These are phyloP conservation scores for Verbascum thapsus DNA, from an alignment of 257 asterid species.

Conservation along the genomic window DNA sequence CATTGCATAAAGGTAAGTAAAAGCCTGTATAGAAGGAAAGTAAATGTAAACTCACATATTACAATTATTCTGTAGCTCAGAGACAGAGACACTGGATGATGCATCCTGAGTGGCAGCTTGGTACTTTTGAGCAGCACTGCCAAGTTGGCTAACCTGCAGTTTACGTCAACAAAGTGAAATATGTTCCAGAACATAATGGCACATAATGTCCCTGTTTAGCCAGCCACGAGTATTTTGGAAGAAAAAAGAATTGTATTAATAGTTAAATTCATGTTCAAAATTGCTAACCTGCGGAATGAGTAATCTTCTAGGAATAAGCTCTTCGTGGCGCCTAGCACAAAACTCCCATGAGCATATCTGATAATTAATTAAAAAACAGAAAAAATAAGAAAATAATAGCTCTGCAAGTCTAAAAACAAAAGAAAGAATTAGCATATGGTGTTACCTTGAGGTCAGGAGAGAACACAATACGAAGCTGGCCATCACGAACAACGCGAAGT, in stretches of 20 bases:
- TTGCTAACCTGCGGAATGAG: conserved; percentile 86
- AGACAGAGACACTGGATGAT: conserved; percentile 58
- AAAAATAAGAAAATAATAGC: too few relatives aligned
- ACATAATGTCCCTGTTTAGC: conserved; percentile 9
- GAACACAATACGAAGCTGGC: conserved; percentile 94
- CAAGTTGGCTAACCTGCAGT: conserved; percentile 90
- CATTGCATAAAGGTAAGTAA: conserved; percentile 19
- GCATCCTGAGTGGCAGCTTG: conserved; percentile 86
- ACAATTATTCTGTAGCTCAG: conserved; percentile 90
- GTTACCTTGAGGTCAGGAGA: conserved; percentile 92
- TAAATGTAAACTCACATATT: conserved; percentile 66
- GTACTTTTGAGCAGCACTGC: conserved; percentile 93
- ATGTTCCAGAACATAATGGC: background rate
- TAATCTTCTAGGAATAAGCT: conserved; percentile 90
- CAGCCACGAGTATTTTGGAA: background rate
- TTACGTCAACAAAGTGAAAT: conserved; percentile 17
- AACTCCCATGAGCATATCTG: conserved; percentile 99
- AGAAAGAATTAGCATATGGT: conserved; percentile 5
- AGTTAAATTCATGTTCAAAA: conserved; percentile 1
- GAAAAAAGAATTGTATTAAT: background rate
- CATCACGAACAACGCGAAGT: conserved; percentile 99
- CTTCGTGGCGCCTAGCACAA: conserved; percentile 98
- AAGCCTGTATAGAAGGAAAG: conserved; percentile 11
- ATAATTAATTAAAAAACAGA: conserved; percentile 1
- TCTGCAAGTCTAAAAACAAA: background rate